Conservation (phyloP, 2,329 filamentous ascomycete species). For the Aspergillus versicolor region DNA sequence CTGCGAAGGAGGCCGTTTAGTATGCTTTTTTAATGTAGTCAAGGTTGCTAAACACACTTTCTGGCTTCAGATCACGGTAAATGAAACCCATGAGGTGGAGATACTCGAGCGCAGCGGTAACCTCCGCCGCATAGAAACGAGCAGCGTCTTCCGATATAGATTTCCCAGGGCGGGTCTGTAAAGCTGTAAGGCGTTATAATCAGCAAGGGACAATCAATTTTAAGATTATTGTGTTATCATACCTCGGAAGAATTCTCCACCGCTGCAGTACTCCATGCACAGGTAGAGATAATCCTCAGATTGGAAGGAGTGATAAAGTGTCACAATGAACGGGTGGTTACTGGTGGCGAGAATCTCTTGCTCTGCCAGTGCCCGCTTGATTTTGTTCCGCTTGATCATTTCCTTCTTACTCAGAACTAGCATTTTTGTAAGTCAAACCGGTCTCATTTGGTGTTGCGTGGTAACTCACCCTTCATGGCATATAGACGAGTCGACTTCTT, state of each 20-base stretch:
- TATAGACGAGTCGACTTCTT: constrained; percentile 96
- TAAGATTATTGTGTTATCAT: constrained; percentile 15
- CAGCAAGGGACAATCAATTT: not conserved
- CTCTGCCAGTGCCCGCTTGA: constrained; percentile 95
- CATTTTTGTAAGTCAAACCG: constrained; percentile 37
- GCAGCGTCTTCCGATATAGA: constrained; percentile 97
- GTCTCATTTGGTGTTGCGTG: not conserved
- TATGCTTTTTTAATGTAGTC: not conserved
- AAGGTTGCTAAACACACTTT: constrained; percentile 63
- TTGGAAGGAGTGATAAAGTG: constrained; percentile 97
- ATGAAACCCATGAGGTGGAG: constrained; percentile 99
- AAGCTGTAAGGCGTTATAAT: constrained; percentile 50
- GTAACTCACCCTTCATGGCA: constrained; percentile 87
- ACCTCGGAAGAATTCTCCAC: constrained; percentile 92
- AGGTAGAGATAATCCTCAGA: constrained; percentile 97
- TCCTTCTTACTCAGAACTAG: constrained; percentile 94
- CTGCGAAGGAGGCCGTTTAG: constrained; percentile 54
- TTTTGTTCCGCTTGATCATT: constrained; percentile 99
- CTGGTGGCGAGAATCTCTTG: constrained; percentile 97
- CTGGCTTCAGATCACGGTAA: constrained; percentile 94
- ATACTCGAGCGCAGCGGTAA: constrained; percentile 94
- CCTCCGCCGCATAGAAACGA: constrained; percentile 94
- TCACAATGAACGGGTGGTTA: constrained; percentile 99
- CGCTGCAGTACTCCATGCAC: constrained; percentile 99
- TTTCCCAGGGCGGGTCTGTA: constrained; percentile 95